Evolutionary conservation across 2,329 filamentous ascomycete genomes (phyloP), one percentile per base, ranked within the genome.

Genomic region (Fusarium fujikuroi): DNA sequence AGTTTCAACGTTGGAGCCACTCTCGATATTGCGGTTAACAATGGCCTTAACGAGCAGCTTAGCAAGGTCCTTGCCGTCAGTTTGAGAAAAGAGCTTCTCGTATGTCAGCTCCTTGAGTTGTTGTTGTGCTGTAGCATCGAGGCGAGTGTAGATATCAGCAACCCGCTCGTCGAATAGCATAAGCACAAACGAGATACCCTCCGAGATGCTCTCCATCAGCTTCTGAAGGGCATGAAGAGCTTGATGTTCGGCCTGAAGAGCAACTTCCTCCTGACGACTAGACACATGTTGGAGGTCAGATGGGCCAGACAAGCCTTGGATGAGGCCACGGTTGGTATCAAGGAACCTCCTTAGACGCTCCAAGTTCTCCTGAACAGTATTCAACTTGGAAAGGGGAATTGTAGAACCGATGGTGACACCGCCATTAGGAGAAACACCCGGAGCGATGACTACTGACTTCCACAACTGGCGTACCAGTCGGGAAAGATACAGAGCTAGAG

Each of bases 11-110:
- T 98, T 99, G 9, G 95, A 95, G 15, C 97, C 96, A 78, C 94
- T 97, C 65, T 95, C 93, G 76, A 99, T 99, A 81, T 97, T 99
- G 78, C 95, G 92, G 81, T 98, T 98, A 61, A 99, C 96, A 78
- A 99, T 98, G 2, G 95, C 95, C 81, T 98, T 99, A 63, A 99
- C 96, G 3, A 99, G 87, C 62, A 97, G 89, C 82, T 97, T 98
- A 6, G 95, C 97, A 30, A 98, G 89, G 16, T 97, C 94, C 76
- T 94, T 94, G 37, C 96, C 96, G 23, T 91, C 87, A 10, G 88
- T 83, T 46, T 92, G 91, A 8, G 94, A 93, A 81, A 99, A 98
- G 0, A 99, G 89, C 50, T 90, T 89, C 80, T 98, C 94, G 78
- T 94, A 99, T 0, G 94, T 98, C 60, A 99, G 87, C 40, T 92